A percentile compares a stretch with the other conserved stretches of the same genome.
These are phyloP conservation scores for Sporothrix mexicana DNA, from an alignment of 2,329 filamentous ascomycete species.

Conservation along the genomic window DNA sequence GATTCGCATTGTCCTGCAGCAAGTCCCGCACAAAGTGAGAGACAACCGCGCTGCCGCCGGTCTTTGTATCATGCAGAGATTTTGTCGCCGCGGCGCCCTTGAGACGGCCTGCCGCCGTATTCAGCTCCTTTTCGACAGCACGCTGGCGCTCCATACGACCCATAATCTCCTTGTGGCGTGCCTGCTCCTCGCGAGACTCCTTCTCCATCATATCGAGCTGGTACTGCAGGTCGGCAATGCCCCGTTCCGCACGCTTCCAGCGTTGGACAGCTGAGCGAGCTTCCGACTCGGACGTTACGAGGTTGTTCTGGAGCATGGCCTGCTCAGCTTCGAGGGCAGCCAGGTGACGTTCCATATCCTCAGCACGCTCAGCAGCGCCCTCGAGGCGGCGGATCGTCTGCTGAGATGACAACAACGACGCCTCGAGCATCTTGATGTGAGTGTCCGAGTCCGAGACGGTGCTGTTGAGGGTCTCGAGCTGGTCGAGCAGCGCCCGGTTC, in stretches of 20 bases:
- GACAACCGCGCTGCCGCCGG: conserved; percentile 69
- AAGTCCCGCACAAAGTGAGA: conserved; percentile 96
- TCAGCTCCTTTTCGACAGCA: conserved; percentile 80
- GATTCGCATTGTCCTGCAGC: conserved; percentile 89
- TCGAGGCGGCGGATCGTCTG: conserved; percentile 77
- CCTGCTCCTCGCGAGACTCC: conserved; percentile 78
- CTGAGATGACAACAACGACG: conserved; percentile 77
- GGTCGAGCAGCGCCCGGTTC: conserved; percentile 79
- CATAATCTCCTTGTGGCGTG: conserved; percentile 81
- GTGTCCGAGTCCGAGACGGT: conserved; percentile 80
- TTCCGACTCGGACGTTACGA: conserved; percentile 73
- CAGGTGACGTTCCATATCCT: conserved; percentile 80
- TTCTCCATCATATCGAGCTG: conserved; percentile 88
- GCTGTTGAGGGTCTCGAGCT: conserved; percentile 82
- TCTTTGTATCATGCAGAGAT: conserved; percentile 61
- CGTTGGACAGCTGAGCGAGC: conserved; percentile 78
- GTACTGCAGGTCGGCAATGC: conserved; percentile 77
- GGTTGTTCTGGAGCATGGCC: conserved; percentile 68
- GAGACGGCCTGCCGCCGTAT: conserved; percentile 76
- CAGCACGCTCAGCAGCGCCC: conserved; percentile 73
- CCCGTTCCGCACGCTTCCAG: conserved; percentile 84
- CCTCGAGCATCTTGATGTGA: conserved; percentile 77
- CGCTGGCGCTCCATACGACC: conserved; percentile 83
- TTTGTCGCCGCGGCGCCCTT: conserved; percentile 79
- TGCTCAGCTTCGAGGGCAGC: conserved; percentile 82